phyloP scores from a whole-genome alignment of 768 basidiomycete genomes.

The Mycena alexandri region DNA sequence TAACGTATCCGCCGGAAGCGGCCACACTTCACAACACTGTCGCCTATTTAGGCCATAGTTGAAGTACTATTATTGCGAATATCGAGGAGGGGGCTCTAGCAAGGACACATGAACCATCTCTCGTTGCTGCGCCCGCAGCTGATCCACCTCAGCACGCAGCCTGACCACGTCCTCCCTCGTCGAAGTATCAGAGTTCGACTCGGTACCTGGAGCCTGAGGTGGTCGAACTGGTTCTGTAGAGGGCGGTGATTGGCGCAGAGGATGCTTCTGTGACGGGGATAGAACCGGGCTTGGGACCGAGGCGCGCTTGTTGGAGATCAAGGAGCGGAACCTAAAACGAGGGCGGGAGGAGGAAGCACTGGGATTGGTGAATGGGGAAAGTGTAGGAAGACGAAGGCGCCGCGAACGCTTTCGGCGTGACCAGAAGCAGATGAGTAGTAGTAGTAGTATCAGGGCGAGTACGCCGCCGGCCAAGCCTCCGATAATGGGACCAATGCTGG shows the following conservation, averaged over 20 bases:
- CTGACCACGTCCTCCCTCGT: constrained; percentile 6
- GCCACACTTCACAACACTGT: no score
- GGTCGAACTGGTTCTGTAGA: background rate
- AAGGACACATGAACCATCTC: constrained; percentile 2
- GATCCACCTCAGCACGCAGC: constrained; percentile 16
- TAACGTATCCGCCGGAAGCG: no score
- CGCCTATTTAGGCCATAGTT: no score
- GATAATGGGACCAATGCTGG: background rate
- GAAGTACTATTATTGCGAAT: background rate
- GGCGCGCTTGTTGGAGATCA: background rate
- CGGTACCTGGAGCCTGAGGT: background rate
- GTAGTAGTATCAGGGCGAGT: background rate
- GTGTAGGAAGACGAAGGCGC: background rate
- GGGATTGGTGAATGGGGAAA: constrained; percentile 1
- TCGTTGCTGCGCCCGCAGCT: constrained; percentile 10
- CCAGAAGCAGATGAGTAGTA: constrained; percentile 3
- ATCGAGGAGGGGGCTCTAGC: constrained; percentile 13
- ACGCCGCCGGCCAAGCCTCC: constrained; percentile 8
- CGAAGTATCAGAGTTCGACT: background rate
- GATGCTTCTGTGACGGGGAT: background rate
- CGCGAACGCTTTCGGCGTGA: constrained; percentile 1
- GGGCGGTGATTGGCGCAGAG: background rate
- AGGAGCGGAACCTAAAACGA: background rate
- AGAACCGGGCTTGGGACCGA: background rate
- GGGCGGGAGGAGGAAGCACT: background rate